Base-by-base conservation (phyloP, 192 early-diverging fungal genomes). In the Podila verticillata region DNA sequence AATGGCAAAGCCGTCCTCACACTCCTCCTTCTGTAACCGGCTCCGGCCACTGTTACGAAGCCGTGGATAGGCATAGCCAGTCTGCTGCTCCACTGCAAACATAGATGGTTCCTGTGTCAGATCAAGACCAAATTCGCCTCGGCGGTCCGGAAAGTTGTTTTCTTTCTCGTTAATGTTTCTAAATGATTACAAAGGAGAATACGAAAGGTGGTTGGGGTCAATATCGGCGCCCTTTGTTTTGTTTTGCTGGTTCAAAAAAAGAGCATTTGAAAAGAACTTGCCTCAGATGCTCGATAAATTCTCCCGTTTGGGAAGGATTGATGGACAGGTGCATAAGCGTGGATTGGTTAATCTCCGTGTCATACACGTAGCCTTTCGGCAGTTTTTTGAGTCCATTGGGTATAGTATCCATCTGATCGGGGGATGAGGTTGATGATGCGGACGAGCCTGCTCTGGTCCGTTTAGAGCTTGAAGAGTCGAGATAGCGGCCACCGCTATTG, bases 11-110 rank as follows among this genome's bases (percentile, higher is more conserved):
- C 83, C 79, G 54, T 90, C 89, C 65, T 90, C 89, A 62, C 89
- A 90, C 15, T 84, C 65, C 3, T 70, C 66, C 30, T 90, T 90
- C 2, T 82, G 81, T 57, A 87, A 71, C 48, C 85, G 86, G n/a
- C 84, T 77, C 26, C 75, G 75, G 10, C 79, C 72, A 44, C 75
- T 75, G 28, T 73, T 81, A 24, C 89, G 74, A 70, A 88, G 87
- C 36, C 89, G 83, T 19, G 89, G 87, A 62, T 90, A 90, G 24
- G 87, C 83, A 67, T 90, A 90, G 30, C 89, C 89, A 9, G 83
- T 86, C 35, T 90, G 85, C 57, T 90, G 89, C 31, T 83, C 84
- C 26, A 87, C 58, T 5, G 84, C 85, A 71, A 90, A 90, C 35
- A 81, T 66, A 8, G 81, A 79, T 3, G 89, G 86, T n/a, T 74